Conservation (phyloP, 2,329 filamentous ascomycete species). For the Fusarium coffeatum region DNA sequence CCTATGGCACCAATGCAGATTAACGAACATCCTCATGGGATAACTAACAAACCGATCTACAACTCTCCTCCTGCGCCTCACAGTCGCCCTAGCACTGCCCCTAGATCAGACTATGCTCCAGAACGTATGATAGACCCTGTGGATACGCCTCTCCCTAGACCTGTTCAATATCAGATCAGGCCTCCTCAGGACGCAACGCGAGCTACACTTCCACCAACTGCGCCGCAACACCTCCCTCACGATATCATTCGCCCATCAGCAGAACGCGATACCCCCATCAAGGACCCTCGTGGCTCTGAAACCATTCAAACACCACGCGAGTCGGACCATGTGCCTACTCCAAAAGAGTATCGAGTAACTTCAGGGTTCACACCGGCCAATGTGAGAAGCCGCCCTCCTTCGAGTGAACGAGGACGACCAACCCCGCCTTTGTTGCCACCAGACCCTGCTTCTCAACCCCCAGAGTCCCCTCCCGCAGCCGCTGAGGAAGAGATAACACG, state of each 20-base stretch:
- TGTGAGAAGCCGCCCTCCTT: conserved; percentile 44
- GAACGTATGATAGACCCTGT: conserved; percentile 36
- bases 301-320: conserved; percentile 34
- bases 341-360: conserved; percentile 44
- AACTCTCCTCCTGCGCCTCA: not conserved
- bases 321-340: conserved; percentile 44
- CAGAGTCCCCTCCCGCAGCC: conserved; percentile 16
- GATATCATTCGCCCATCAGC: conserved; percentile 40
- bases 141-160: conserved; percentile 15
- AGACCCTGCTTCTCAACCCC: conserved; percentile 46
- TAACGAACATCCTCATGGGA: conserved; percentile 10
- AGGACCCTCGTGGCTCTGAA: conserved; percentile 25
- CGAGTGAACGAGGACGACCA: conserved; percentile 43
- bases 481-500: conserved; percentile 56
- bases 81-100: conserved; percentile 16
- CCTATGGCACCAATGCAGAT: conserved; percentile 12
- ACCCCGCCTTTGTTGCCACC: conserved; percentile 46
- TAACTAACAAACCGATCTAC: conserved; percentile 2
- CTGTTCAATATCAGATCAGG: conserved; percentile 16
- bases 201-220: conserved; percentile 26
- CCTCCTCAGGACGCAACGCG: conserved; percentile 18
- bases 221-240: conserved; percentile 19
- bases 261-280: conserved; percentile 34
- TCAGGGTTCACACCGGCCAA: conserved; percentile 51
- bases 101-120: conserved; percentile 31